Conservation (phyloP, 2,329 filamentous ascomycete species). For the Fusarium multiceps region DNA sequence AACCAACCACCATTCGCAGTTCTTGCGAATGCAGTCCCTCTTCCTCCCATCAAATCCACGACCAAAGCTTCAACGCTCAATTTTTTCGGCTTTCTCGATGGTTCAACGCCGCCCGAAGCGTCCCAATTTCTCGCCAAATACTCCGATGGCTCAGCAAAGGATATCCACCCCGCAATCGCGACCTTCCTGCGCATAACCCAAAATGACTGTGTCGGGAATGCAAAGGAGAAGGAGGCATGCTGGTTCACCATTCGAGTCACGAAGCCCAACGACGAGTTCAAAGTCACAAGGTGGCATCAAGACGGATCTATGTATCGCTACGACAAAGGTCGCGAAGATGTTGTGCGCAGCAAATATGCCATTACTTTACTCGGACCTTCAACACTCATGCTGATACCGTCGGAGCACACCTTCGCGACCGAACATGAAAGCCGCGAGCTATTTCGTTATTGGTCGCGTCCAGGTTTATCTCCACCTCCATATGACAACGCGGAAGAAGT, state of each 20-base stretch:
- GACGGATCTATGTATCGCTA: neutral
- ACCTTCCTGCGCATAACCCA: neutral
- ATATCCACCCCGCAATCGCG: neutral
- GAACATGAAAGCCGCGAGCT: neutral
- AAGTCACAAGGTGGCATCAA: neutral
- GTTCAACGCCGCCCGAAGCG: fast-evolving
- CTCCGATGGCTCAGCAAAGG: neutral
- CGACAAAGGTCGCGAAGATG: neutral
- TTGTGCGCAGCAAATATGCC: neutral
- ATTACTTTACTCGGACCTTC: neutral
- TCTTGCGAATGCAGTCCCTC: neutral
- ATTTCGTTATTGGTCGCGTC: neutral
- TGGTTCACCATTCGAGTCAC: neutral
- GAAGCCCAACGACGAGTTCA: neutral
- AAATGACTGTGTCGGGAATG: neutral
- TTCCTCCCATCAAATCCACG: neutral
- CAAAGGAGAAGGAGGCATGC: neutral
- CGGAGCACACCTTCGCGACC: neutral
- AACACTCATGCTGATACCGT: neutral
- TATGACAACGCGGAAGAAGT: neutral
- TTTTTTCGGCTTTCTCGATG: neutral
- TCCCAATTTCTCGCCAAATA: neutral
- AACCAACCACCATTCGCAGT: neutral
- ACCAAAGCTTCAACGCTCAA: neutral
- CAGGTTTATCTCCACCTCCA: neutral